Evolutionary conservation across 208 protist genomes (phyloP).

Genomic region (Leishmania mexicana): DNA sequence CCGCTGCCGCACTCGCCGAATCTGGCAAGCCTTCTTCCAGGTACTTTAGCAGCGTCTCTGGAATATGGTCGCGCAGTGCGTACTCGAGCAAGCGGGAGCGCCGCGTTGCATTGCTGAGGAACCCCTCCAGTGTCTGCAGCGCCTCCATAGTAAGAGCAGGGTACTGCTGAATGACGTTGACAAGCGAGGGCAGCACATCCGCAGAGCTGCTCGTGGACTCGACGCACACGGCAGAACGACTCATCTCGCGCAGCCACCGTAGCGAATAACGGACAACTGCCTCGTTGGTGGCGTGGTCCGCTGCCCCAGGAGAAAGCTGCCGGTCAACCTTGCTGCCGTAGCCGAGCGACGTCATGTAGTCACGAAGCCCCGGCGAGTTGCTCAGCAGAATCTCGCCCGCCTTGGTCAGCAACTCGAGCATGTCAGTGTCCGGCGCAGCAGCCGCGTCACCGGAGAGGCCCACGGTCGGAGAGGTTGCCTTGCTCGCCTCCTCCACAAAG

Average conservation of each 20-base stretch:
- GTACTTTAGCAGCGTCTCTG: slow-evolving; percentile 54
- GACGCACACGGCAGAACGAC: slow-evolving; percentile 54
- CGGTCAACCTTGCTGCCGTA: slow-evolving; percentile 69
- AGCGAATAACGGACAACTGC: slow-evolving; percentile 30
- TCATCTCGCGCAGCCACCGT: slow-evolving; percentile 64
- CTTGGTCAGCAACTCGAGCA: slow-evolving; percentile 56
- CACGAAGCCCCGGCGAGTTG: slow-evolving; percentile 46
- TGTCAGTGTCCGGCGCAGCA: slow-evolving; percentile 3
- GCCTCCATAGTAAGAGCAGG: slow-evolving; percentile 35
- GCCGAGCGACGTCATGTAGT: slow-evolving; percentile 69
- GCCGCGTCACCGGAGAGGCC: not conserved
- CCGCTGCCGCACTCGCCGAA: slow-evolving; percentile 32
- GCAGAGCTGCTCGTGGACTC: slow-evolving; percentile 49
- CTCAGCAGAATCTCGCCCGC: slow-evolving; percentile 49
- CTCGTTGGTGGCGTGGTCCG: not conserved
- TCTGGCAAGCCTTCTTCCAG: slow-evolving; percentile 62
- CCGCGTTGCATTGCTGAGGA: slow-evolving; percentile 50
- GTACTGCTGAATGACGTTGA: slow-evolving; percentile 39
- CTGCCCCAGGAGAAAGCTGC: slow-evolving; percentile 19
- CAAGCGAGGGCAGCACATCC: slow-evolving; percentile 48
- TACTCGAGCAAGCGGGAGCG: slow-evolving; percentile 31
- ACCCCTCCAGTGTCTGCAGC: slow-evolving; percentile 60
- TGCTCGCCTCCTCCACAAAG: slow-evolving; percentile 43
- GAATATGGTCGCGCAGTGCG: slow-evolving; percentile 48
- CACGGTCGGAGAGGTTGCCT: not conserved